These are phyloP conservation scores for Cordia subcordata DNA, from an alignment of 257 asterid genomes.

Conservation along the genomic window DNA sequence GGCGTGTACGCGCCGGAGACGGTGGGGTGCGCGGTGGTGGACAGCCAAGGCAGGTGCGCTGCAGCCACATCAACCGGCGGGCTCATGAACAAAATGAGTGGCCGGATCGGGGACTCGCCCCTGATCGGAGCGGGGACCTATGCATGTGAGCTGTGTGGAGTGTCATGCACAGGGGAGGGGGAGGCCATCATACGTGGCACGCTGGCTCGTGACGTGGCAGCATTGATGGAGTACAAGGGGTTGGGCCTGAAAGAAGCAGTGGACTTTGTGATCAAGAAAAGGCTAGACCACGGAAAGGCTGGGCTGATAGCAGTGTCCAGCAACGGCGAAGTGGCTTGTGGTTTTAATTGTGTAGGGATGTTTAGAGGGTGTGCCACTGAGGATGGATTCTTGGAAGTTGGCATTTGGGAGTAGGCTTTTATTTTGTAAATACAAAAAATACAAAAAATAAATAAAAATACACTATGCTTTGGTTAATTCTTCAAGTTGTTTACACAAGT, in stretches of 20 bases:
- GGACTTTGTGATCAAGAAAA: conserved; percentile 55
- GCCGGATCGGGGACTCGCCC: conserved; percentile 94
- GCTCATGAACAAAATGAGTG: conserved; percentile 80
- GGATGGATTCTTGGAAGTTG: conserved; percentile 86
- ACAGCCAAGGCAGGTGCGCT: conserved; percentile 69
- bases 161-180: conserved; percentile 96
- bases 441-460: no score
- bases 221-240: conserved; percentile 85
- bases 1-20: conserved; percentile 86
- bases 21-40: conserved; percentile 94
- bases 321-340: conserved; percentile 74
- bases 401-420: conserved; percentile 49
- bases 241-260: conserved; percentile 74
- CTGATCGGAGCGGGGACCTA: conserved; percentile 91
- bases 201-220: conserved; percentile 93
- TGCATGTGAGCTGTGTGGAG: conserved; percentile 69
- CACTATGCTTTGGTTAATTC: no score
- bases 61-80: conserved; percentile 99
- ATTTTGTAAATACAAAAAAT: no score
- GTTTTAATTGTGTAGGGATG: conserved; percentile 79
- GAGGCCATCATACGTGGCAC: conserved; percentile 97
- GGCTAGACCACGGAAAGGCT: conserved; percentile 72
- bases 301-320: conserved; percentile 88
- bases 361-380: conserved; percentile 87
- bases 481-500: no score